Evolutionary conservation across 805 yeast species (phyloP).

Genomic region (Saccharomycopsis fermentans): DNA sequence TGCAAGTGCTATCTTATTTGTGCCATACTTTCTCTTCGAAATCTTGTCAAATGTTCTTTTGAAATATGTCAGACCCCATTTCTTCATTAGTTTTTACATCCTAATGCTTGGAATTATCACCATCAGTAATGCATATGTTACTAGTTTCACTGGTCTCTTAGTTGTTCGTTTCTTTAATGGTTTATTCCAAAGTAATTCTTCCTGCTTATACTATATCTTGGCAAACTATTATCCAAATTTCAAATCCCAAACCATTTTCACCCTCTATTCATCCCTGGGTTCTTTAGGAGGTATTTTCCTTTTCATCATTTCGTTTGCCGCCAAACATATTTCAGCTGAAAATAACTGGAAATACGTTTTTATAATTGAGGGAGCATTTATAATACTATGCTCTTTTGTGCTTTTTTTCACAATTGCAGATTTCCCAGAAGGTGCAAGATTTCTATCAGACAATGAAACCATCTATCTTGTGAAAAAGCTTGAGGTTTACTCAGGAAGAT

Average conservation of each 20-base stretch:
- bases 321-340: neutral
- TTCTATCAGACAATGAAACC: conserved; percentile 15
- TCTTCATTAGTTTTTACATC: conserved; percentile 17
- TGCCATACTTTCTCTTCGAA: conserved; percentile 17
- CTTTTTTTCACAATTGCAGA: conserved; percentile 33
- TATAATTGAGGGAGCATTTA: conserved; percentile 40
- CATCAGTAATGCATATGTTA: conserved; percentile 12
- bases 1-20: conserved; percentile 14
- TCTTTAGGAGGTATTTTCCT: conserved; percentile 13
- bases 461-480: conserved; percentile 14
- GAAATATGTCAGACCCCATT: conserved; percentile 17
- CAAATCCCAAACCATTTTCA: conserved; percentile 15
- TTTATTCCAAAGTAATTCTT: conserved; percentile 15
- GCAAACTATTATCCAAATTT: conserved; percentile 16
- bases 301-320: conserved; percentile 6
- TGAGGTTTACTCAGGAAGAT: conserved; percentile 14
- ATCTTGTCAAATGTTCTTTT: conserved; percentile 11
- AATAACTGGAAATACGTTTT: conserved; percentile 42
- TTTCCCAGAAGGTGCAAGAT: conserved; percentile 23
- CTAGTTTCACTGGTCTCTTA: conserved; percentile 13
- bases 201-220: conserved; percentile 15
- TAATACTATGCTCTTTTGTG: conserved; percentile 29
- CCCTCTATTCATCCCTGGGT: conserved; percentile 16
- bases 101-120: conserved; percentile 15
- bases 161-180: conserved; percentile 15